Base-by-base conservation (phyloP, 1,139 yeast species). In the Scheffersomyces illinoinensis region DNA sequence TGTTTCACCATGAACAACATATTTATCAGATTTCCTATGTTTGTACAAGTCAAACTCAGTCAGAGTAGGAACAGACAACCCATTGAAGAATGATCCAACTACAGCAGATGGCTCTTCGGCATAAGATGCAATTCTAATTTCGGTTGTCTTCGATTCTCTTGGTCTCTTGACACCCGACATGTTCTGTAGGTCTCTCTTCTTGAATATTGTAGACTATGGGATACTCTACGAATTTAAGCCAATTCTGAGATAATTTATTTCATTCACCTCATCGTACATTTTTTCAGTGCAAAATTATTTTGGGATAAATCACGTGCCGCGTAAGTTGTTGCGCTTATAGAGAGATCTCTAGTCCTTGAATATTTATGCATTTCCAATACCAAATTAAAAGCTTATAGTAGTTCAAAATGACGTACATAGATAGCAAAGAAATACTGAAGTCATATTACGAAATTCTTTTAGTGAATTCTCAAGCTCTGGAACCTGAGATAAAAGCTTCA, bases 1-100 rank as follows among this genome's bases (percentile, higher is more conserved):
- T 63, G 84, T 86, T 72, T 93, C 96, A 50, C 97, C 98, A 70
- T 91, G 97, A 55, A 91, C 68, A 46, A 89, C 73, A 57, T 73
- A 76, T 53, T 78, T 76, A 23, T 79, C 77, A 17, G 76, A 71
- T 58, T 77, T 77, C 67, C 85, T 85, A 67, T 84, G 84, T 68
- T 84, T 80, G 73, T 84, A 91, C 50, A 91, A 76, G 50, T 88
- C 86, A 68, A 93, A 90, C 50, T 76, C 73, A 7, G 91, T 85
- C 20, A 83, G 79, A 17, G 76, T 72, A 47, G 96, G 89, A 14
- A 89, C 84, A 21, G 81, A 75, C 56, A 90, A 79, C 4, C 97
- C 97, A 67, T 90, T 90, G 78, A 92, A 89, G 67, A 91, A 89
- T 10, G 86, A 79, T 6, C 86, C 86, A 23, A 84, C 79, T 26